These are phyloP conservation scores for Theileria orientalis DNA, from an alignment of 169 alveolate species.

Conservation along the genomic window DNA sequence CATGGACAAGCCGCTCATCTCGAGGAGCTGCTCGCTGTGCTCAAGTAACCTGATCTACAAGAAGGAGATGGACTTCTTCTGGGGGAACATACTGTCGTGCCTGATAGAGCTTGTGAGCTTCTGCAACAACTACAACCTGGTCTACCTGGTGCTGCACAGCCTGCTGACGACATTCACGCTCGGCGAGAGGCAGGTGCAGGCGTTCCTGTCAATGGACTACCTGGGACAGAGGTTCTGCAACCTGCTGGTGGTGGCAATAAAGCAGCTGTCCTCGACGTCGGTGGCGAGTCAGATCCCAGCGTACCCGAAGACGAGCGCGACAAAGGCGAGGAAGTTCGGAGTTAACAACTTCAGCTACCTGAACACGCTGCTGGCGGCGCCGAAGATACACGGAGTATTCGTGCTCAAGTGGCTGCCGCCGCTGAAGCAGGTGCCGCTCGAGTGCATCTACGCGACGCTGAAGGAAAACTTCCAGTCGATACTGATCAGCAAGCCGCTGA, in stretches of 20 bases:
- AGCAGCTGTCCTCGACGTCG: slow-evolving; percentile 22
- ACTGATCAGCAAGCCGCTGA: slow-evolving; percentile 29
- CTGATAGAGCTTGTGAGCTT: slow-evolving; percentile 19
- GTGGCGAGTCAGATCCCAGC: neutral
- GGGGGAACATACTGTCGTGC: slow-evolving; percentile 36
- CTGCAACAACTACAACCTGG: slow-evolving; percentile 32
- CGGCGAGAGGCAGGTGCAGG: slow-evolving; percentile 51
- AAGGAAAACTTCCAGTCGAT: slow-evolving; percentile 32
- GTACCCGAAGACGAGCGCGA: neutral
- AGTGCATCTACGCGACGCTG: slow-evolving; percentile 40
- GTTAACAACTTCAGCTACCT: neutral
- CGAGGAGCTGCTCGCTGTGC: slow-evolving; percentile 34
- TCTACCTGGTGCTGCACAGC: slow-evolving; percentile 27
- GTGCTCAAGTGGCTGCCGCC: slow-evolving; percentile 62
- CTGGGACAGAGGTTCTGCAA: slow-evolving; percentile 59
- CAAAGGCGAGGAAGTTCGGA: neutral
- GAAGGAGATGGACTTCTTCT: slow-evolving; percentile 45
- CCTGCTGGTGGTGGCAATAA: slow-evolving; percentile 22
- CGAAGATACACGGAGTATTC: slow-evolving; percentile 53
- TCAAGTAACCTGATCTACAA: slow-evolving; percentile 43
- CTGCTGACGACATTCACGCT: slow-evolving; percentile 55
- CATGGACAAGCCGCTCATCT: slow-evolving; percentile 11
- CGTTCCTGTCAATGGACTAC: slow-evolving; percentile 28
- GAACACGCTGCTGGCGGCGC: slow-evolving; percentile 20
- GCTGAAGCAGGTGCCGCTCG: slow-evolving; percentile 41